Evolutionary conservation across 257 asterid genomes (phyloP).

Genomic region (Solanum sitiens): DNA sequence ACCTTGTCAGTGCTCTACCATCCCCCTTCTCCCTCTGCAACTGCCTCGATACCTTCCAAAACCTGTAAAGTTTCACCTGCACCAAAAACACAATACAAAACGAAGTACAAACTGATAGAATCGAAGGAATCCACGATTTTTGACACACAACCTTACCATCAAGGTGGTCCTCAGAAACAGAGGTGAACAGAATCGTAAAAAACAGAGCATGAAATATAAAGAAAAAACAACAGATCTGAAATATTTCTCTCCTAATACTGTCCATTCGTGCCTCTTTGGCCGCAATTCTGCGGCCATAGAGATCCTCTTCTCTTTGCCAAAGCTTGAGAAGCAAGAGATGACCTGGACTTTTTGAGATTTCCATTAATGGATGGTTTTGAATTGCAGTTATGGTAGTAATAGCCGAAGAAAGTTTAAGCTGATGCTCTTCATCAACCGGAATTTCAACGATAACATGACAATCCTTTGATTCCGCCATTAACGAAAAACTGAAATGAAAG

Average conservation of each 20-base stretch:
- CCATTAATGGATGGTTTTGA: slow-evolving; percentile 73
- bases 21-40: slow-evolving; percentile 63
- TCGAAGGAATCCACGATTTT: slow-evolving; percentile 83
- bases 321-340: slow-evolving; percentile 92
- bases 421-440: slow-evolving; percentile 61
- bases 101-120: slow-evolving; percentile 33
- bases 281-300: slow-evolving; percentile 41
- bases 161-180: slow-evolving; percentile 8
- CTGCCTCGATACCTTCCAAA: slow-evolving; percentile 61
- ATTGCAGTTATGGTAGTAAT: slow-evolving; percentile 22
- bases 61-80: slow-evolving; percentile 63
- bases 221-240: slow-evolving; percentile 68
- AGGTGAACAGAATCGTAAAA: slow-evolving; percentile 53
- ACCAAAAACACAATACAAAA: slow-evolving; percentile 37
- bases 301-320: slow-evolving; percentile 76
- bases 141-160: slow-evolving; percentile 10
- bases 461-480: slow-evolving; percentile 56
- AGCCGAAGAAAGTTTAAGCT: slow-evolving; percentile 16
- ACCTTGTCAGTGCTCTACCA: slow-evolving; percentile 55
- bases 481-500: background rate
- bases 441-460: slow-evolving; percentile 65
- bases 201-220: slow-evolving; percentile 66
- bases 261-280: slow-evolving; percentile 59
- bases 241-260: slow-evolving; percentile 46
- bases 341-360: slow-evolving; percentile 86